Evolutionary conservation across 306 rosid species (phyloP).

Genomic region (Luffa acutangula): DNA sequence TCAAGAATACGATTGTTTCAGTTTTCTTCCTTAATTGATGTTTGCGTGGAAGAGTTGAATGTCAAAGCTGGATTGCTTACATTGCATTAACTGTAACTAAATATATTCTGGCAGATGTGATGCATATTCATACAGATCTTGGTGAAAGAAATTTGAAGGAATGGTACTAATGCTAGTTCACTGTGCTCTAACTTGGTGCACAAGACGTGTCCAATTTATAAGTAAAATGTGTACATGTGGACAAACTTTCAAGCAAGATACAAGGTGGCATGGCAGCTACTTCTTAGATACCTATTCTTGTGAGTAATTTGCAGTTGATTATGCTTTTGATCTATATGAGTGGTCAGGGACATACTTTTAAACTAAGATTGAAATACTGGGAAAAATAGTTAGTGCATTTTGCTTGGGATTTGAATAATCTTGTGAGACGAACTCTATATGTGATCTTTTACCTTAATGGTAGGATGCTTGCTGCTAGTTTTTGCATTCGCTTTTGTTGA

Average conservation of each 20-base stretch:
- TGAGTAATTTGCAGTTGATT: neutral
- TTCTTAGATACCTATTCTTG: neutral
- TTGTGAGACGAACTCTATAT: neutral
- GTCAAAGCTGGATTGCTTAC: neutral
- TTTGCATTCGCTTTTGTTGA: neutral
- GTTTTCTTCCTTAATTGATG: neutral
- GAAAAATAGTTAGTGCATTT: neutral
- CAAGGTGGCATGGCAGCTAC: neutral
- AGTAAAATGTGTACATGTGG: neutral
- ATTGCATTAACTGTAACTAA: neutral
- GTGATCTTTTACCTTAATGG: neutral
- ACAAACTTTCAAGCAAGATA: neutral
- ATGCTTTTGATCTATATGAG: neutral
- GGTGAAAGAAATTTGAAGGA: neutral
- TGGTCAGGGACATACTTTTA: neutral
- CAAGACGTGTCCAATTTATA: neutral
- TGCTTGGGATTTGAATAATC: neutral
- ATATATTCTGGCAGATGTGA: neutral
- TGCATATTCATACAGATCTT: neutral
- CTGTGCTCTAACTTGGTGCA: neutral
- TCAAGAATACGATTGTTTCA: neutral
- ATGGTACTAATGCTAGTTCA: neutral
- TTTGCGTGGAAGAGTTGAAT: neutral
- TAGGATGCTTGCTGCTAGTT: neutral
- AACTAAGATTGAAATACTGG: neutral